Evolutionary conservation across 2,329 filamentous ascomycete genomes (phyloP).

Genomic region (Neopestalotiopsis sp.): DNA sequence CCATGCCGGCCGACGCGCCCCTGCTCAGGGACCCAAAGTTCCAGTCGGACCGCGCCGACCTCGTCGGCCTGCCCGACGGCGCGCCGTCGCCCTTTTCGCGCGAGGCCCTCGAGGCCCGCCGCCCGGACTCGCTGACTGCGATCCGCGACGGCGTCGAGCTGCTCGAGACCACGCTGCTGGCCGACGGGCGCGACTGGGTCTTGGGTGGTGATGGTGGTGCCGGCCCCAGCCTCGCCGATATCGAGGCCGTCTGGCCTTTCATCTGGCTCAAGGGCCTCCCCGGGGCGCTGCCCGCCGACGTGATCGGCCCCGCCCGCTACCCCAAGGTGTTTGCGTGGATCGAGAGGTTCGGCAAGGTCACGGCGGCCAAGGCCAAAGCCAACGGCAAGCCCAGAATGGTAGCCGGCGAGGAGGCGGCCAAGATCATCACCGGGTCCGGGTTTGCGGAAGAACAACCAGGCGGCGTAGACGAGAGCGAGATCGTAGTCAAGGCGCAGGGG

Average conservation of each 20-base stretch:
- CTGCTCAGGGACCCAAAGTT: slow-evolving; percentile 64
- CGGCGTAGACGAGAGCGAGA: slow-evolving; percentile 55
- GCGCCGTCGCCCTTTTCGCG: slow-evolving; percentile 28
- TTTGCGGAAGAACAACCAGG: slow-evolving; percentile 50
- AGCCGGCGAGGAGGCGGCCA: slow-evolving; percentile 59
- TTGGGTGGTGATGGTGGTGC: slow-evolving; percentile 52
- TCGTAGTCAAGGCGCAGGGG: slow-evolving; percentile 47
- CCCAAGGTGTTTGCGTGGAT: slow-evolving; percentile 71
- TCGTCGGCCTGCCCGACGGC: slow-evolving; percentile 33
- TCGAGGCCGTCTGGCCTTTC: slow-evolving; percentile 72
- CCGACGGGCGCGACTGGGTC: slow-evolving; percentile 72
- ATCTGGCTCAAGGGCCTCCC: slow-evolving; percentile 67
- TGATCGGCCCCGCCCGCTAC: slow-evolving; percentile 58
- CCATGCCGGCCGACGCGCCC: slow-evolving; percentile 63
- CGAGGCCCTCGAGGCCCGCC: slow-evolving; percentile 32
- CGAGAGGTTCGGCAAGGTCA: slow-evolving; percentile 59
- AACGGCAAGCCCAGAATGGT: slow-evolving; percentile 46
- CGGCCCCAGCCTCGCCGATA: slow-evolving; percentile 65
- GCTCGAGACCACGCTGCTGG: slow-evolving; percentile 67
- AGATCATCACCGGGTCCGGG: slow-evolving; percentile 48
- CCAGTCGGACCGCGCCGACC: slow-evolving; percentile 58
- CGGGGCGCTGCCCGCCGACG: slow-evolving; percentile 57
- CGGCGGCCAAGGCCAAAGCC: slow-evolving; percentile 45
- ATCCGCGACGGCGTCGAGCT: slow-evolving; percentile 60
- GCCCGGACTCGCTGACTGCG: slow-evolving; percentile 62